Percentiles rank a stretch among this genome's conserved stretches.
Evolutionary conservation across 2,329 filamentous ascomycete genomes (phyloP).

Genomic region (Fusarium sp.): DNA sequence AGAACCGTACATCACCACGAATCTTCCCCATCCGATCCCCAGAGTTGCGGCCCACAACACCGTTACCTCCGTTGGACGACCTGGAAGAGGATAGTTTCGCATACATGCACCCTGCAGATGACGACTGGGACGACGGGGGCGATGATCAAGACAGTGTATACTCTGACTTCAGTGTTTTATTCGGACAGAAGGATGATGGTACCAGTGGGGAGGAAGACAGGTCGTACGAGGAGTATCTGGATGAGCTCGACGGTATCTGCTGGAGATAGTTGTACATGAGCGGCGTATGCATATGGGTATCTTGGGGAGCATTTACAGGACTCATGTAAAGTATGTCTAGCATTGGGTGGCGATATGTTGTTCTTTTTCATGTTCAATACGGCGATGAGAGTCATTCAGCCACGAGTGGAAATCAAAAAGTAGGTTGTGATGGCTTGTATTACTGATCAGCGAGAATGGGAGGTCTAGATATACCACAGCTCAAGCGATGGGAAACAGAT

Average conservation of each 20-base stretch:
- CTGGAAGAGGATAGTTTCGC: conserved; percentile 62
- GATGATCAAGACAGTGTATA: conserved; percentile 66
- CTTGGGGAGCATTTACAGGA: conserved; percentile 8
- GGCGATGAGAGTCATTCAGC: conserved; percentile 13
- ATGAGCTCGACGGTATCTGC: conserved; percentile 68
- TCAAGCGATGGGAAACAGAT: conserved; percentile 8
- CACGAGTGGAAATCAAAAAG: conserved; percentile 8
- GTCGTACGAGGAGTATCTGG: conserved; percentile 67
- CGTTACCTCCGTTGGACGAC: conserved; percentile 49
- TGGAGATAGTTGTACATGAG: conserved; percentile 54
- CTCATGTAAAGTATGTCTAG: conserved; percentile 33
- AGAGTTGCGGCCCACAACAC: conserved; percentile 48
- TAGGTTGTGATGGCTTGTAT: conserved; percentile 3
- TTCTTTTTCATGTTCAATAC: conserved; percentile 19
- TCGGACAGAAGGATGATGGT: conserved; percentile 54
- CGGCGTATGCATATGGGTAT: conserved; percentile 16
- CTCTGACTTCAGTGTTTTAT: conserved; percentile 67
- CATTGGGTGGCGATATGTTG: conserved; percentile 26
- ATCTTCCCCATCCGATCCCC: conserved; percentile 54
- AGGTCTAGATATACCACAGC: conserved; percentile 13
- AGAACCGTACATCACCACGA: conserved; percentile 49
- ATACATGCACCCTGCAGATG: conserved; percentile 62
- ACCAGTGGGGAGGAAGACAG: conserved; percentile 54
- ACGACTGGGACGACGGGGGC: conserved; percentile 57
- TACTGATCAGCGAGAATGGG: not conserved